Percentiles rank a stretch among this genome's conserved stretches.
Evolutionary conservation across 2,329 filamentous ascomycete genomes (phyloP).

Genomic region (Ophiostoma triangulosporum): DNA sequence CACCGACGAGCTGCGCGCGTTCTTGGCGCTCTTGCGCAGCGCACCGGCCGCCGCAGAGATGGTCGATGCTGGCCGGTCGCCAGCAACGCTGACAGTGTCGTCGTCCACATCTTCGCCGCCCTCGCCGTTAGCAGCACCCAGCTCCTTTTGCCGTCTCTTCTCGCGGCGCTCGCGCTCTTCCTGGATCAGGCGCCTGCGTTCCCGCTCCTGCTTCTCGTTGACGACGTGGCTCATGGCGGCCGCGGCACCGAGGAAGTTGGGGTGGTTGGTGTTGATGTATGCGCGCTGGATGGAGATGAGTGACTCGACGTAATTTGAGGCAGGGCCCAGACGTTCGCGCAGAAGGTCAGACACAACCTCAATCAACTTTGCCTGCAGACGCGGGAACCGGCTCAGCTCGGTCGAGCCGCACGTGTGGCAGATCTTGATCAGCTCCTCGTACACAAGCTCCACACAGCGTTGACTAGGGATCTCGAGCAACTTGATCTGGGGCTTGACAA

Average conservation of each 20-base stretch:
- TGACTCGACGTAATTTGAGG: slow-evolving; percentile 85
- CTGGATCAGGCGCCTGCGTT: slow-evolving; percentile 64
- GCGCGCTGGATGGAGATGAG: slow-evolving; percentile 94
- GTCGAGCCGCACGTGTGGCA: slow-evolving; percentile 96
- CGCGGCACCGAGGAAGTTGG: slow-evolving; percentile 92
- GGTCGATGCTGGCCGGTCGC: neutral
- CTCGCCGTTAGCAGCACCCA: slow-evolving; percentile 55
- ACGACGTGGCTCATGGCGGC: slow-evolving; percentile 97
- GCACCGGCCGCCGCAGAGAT: slow-evolving; percentile 40
- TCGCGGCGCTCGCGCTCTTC: slow-evolving; percentile 83
- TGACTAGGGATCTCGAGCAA: slow-evolving; percentile 89
- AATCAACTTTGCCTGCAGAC: slow-evolving; percentile 90
- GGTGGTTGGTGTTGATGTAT: slow-evolving; percentile 99
- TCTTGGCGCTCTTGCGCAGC: slow-evolving; percentile 45
- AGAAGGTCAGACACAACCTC: slow-evolving; percentile 95
- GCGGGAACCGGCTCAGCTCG: slow-evolving; percentile 80
- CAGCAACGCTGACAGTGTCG: slow-evolving; percentile 45
- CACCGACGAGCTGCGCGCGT: slow-evolving; percentile 66
- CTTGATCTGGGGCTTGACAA: slow-evolving; percentile 98
- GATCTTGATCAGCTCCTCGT: slow-evolving; percentile 98
- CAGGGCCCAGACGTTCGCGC: slow-evolving; percentile 79
- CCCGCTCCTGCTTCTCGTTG: slow-evolving; percentile 83
- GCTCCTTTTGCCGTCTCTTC: slow-evolving; percentile 67
- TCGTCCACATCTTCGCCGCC: slow-evolving; percentile 53
- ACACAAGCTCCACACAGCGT: slow-evolving; percentile 92